Percentiles rank a stretch among this genome's conserved stretches.
These are phyloP conservation scores for Periconia sp. DNA, from an alignment of 2,329 filamentous ascomycete genomes.

Conservation along the genomic window DNA sequence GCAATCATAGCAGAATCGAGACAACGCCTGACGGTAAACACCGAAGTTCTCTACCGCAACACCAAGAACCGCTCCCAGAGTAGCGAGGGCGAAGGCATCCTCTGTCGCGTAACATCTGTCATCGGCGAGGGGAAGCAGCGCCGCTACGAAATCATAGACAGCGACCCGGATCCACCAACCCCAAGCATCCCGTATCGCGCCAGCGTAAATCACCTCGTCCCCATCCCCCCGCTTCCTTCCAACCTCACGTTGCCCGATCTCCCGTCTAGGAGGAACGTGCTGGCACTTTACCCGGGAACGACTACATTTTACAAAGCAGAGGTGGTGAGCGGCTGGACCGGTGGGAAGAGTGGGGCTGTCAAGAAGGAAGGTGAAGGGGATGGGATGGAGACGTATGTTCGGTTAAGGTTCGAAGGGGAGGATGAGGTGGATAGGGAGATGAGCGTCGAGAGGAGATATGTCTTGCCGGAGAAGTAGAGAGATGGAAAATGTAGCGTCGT, in stretches of 20 bases:
- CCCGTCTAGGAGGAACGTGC: slow-evolving; percentile 50
- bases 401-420: slow-evolving; percentile 57
- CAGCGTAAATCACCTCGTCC: slow-evolving; percentile 52
- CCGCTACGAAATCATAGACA: slow-evolving; percentile 60
- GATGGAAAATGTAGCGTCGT: background rate
- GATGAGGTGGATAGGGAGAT: slow-evolving; percentile 52
- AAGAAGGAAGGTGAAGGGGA: slow-evolving; percentile 49
- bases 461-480: slow-evolving; percentile 46
- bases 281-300: slow-evolving; percentile 58
- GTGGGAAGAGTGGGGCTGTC: slow-evolving; percentile 40
- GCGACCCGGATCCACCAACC: slow-evolving; percentile 50
- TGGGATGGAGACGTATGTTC: slow-evolving; percentile 47
- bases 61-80: slow-evolving; percentile 44
- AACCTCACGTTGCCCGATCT: slow-evolving; percentile 52
- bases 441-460: slow-evolving; percentile 59
- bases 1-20: slow-evolving; percentile 29
- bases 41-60: slow-evolving; percentile 59
- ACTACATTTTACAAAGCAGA: slow-evolving; percentile 62
- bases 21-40: slow-evolving; percentile 47
- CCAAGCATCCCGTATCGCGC: slow-evolving; percentile 51
- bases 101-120: slow-evolving; percentile 58
- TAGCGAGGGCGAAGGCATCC: slow-evolving; percentile 57
- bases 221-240: slow-evolving; percentile 50
- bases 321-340: slow-evolving; percentile 51
- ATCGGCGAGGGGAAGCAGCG: slow-evolving; percentile 61